Evolutionary conservation across 208 protist genomes (phyloP), one percentile per base, ranked within the genome.

Genomic region (Leishmania aethiopica): DNA sequence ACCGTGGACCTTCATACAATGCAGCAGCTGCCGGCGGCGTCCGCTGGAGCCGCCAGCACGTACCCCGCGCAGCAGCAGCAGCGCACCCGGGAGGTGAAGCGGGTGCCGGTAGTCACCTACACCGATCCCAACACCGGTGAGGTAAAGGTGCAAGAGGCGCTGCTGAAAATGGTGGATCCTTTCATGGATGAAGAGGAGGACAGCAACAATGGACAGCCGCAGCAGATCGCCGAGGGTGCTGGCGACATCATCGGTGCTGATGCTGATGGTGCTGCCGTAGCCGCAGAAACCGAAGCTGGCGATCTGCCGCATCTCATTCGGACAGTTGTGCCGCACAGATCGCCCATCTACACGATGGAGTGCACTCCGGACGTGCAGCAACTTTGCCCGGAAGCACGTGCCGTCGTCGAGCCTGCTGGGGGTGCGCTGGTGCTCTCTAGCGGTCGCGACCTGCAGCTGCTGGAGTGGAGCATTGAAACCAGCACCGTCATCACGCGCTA

Each of bases 1-100:
- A 93, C 80, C 4, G 92, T 97, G 22, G 77, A 93, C 75, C 79
- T 97, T 6, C 35, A 28, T 8, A 86, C 71, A 35, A 95, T 95
- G 92, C 81, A 87, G 79, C 91, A 96, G 83, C 60, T 85, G 49
- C 79, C 80, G 5, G 17, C 71, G 13, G 76, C 53, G 59, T 57
- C 62, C 3, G 35, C 57, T 15, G 57, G n/a, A 11, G 47, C 75
- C 28, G 57, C 45, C 42, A 69, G n/a, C 66, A 45, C 22, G 37
- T 37, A 45, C 35, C 45, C 45, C n/a, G 66, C 66, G 4, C 35
- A 55, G 45, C 64, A 64, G 35, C 64, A 19, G 15, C 67, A 64
- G 32, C 89, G 91, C 51, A 78, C 77, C 51, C 90, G 92, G 7
- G 66, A 59, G 17, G 91, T 96, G 69, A 87, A 88, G 81, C 86